Evolutionary conservation across 805 yeast genomes (phyloP).

Genomic region (Ogataea zsoltii): DNA sequence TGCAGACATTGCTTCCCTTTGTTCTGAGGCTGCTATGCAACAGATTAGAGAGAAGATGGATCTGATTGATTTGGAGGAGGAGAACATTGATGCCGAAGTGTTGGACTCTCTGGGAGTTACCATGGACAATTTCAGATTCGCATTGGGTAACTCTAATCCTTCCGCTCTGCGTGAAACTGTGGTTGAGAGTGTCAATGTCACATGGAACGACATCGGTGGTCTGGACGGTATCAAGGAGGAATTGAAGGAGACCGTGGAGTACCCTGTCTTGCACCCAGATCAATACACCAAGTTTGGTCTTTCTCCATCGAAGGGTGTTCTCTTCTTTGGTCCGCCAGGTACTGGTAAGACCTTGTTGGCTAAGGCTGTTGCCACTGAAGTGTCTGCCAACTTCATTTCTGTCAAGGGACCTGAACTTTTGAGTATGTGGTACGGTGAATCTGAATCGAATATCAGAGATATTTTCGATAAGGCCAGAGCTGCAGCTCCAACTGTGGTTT

Average conservation of each 20-base stretch:
- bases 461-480: conserved; percentile 98
- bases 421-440: conserved; percentile 99
- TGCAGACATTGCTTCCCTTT: conserved; percentile 96
- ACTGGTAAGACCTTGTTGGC: conserved; percentile 98
- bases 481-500: conserved; percentile 99
- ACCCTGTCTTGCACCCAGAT: conserved; percentile 98
- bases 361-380: conserved; percentile 99
- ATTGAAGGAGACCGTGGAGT: conserved; percentile 97
- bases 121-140: conserved; percentile 98
- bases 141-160: conserved; percentile 97
- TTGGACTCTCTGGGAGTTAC: conserved; percentile 96
- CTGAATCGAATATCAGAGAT: conserved; percentile 96
- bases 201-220: conserved; percentile 99
- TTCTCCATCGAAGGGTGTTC: conserved; percentile 97
- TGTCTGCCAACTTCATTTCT: conserved; percentile 95
- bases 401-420: conserved; percentile 96
- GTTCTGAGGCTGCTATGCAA: conserved; percentile 99
- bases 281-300: conserved; percentile 97
- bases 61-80: conserved; percentile 91
- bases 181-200: conserved; percentile 96
- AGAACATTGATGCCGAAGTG: conserved; percentile 95
- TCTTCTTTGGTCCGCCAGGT: conserved; percentile 99
- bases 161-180: conserved; percentile 99
- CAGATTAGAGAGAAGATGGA: conserved; percentile 99
- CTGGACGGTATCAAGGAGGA: conserved; percentile 94